Conservation (phyloP, 805 yeast genomes). For the Wickerhamomyces bisporus region DNA sequence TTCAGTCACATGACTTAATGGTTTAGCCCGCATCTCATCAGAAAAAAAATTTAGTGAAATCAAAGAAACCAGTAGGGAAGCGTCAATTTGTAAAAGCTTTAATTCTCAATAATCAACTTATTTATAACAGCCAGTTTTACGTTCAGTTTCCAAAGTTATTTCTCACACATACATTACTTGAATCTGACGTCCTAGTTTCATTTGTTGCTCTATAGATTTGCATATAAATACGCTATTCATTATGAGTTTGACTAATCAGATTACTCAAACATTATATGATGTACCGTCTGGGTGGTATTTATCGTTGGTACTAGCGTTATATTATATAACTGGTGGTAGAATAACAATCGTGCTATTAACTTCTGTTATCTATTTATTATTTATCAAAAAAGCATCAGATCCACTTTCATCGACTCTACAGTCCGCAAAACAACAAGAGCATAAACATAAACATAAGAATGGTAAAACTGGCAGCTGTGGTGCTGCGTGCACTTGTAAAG, state of each 20-base stretch:
- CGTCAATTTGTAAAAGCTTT: slow-evolving; percentile 1
- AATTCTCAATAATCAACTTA: background rate
- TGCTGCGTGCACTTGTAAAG: slow-evolving; percentile 26
- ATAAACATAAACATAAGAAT: slow-evolving; percentile 19
- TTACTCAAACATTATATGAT: background rate
- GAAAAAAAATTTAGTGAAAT: background rate
- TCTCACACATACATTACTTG: no score
- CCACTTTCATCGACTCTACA: background rate
- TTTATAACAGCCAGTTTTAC: background rate
- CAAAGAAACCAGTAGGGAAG: slow-evolving; percentile 1
- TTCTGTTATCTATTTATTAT: slow-evolving; percentile 20
- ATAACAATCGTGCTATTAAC: slow-evolving; percentile 27
- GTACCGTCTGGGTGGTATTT: slow-evolving; percentile 13
- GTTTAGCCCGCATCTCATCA: no score
- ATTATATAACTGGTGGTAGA: slow-evolving; percentile 32
- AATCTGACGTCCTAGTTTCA: no score
- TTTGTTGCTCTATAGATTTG: no score
- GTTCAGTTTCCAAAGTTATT: no score
- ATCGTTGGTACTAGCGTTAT: slow-evolving; percentile 6
- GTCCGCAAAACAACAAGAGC: slow-evolving; percentile 2
- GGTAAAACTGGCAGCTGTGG: slow-evolving; percentile 26
- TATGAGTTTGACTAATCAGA: background rate
- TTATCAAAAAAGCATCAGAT: slow-evolving; percentile 13
- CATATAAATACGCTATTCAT: no score
- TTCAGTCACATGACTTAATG: no score